Base-by-base conservation (phyloP, 176 grass and related monocot genomes). In the Phyllostachys edulis region DNA sequence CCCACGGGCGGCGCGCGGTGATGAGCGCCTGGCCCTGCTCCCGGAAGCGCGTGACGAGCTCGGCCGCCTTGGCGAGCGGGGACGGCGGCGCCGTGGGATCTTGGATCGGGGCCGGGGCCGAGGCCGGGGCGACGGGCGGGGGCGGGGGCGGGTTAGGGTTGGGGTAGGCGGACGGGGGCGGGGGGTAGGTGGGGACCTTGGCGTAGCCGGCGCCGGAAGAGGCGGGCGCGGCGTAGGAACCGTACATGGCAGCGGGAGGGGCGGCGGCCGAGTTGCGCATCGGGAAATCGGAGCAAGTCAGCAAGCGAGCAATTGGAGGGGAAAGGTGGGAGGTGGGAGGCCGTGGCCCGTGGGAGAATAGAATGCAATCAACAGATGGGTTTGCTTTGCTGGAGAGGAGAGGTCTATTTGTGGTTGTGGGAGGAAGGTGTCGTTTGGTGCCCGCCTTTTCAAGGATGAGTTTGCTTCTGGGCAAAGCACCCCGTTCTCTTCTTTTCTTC, bases 11-110 rank as follows among this genome's bases (percentile, higher is more conserved):
- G 24, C 93, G 89, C 54, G 93, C 86, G 10, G 91, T 80, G 66
- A 99, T 63, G 36, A 96, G 74, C 6, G 89, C 86, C 69, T 95
- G 75, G 20, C 96, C 91, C 85, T 95, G 89, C 60, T 99, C 93
- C 23, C 87, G 89, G 80, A 96, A 77, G 26, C 79, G 79, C 36
- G 93, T 34, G 29, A 99, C 79, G 36, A 99, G 85, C 71, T 92
- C 89, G 46, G 91, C 84, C 11, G 82, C 85, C 84, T 84, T 91
- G 57, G 57, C 36, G 3, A 85, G 68, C 27, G 93, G 81, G 7
- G 89, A 83, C 45, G 87, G 82, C 71, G 86, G 85, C 9, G 84
- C 68, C 42, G 84, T 74, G 44, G 85, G 80, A 12, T 82, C 60
- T 0, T 92, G 85, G 18, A 82, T 76, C 60, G 15, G 16, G 24